A percentile compares a stretch with the other conserved stretches of the same genome.
These are phyloP conservation scores for Benincasa hispida DNA, from an alignment of 306 rosid genomes.

Conservation along the genomic window DNA sequence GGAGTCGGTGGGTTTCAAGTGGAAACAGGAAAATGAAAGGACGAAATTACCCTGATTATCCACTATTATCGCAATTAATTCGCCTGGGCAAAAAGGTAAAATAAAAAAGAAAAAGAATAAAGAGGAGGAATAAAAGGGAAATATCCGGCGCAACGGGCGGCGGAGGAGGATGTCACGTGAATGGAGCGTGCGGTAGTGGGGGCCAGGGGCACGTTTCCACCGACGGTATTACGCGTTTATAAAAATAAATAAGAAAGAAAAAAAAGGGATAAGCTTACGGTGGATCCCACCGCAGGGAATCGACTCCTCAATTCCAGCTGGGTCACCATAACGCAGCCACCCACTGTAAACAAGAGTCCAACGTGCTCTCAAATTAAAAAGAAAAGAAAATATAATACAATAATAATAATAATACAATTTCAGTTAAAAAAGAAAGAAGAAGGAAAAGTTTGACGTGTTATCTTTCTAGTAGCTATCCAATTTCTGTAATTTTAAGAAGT, in stretches of 20 bases:
- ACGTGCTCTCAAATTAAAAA: neutral
- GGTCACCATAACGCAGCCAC: neutral
- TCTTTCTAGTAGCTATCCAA: no score
- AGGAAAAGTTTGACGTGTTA: no score
- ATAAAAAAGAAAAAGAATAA: neutral
- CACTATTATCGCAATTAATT: neutral
- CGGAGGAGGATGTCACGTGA: slow-evolving; percentile 1
- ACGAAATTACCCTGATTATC: neutral
- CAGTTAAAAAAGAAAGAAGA: no score
- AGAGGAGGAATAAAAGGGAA: no score
- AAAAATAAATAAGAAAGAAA: neutral
- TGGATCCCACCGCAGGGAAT: slow-evolving; percentile 7
- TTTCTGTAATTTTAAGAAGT: no score
- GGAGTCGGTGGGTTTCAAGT: neutral
- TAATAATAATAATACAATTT: no score
- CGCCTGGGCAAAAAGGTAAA: neutral
- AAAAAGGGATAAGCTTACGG: neutral
- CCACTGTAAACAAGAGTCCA: neutral
- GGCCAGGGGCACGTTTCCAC: neutral
- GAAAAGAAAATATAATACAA: no score
- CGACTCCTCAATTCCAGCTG: neutral
- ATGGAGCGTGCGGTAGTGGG: neutral
- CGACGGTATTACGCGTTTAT: neutral
- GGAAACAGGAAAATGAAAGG: neutral
- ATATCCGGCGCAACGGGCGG: slow-evolving; percentile 2